phyloP scores from a whole-genome alignment of 441 rosid genomes.

The Syzygium syzygioides region DNA sequence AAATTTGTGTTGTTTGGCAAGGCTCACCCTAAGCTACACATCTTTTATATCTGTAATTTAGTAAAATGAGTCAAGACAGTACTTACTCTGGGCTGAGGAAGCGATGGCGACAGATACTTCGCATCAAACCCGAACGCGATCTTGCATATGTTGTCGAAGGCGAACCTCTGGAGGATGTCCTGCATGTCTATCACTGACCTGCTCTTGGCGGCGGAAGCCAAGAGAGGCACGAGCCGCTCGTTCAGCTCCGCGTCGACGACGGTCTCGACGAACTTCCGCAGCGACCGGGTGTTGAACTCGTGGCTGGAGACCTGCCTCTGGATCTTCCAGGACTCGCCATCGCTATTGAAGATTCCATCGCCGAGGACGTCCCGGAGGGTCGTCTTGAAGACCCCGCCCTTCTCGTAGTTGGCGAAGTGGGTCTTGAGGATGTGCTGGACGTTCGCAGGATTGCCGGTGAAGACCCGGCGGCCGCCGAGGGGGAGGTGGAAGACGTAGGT shows the following conservation, averaged over 20 bases:
- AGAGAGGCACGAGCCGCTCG: slow-evolving; percentile 40
- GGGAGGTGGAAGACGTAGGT: background rate
- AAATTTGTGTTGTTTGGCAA: background rate
- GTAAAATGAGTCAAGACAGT: background rate
- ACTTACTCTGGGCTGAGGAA: slow-evolving; percentile 9
- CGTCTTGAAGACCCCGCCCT: slow-evolving; percentile 21
- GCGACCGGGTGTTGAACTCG: slow-evolving; percentile 63
- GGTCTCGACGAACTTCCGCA: slow-evolving; percentile 45
- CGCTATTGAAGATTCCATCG: slow-evolving; percentile 52
- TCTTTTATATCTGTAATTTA: background rate
- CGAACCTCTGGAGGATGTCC: slow-evolving; percentile 58
- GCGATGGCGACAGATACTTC: slow-evolving; percentile 31
- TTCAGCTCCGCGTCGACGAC: slow-evolving; percentile 48
- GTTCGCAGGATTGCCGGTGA: slow-evolving; percentile 57
- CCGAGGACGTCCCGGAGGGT: slow-evolving; percentile 49
- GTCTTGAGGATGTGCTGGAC: slow-evolving; percentile 66
- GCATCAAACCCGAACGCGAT: slow-evolving; percentile 66
- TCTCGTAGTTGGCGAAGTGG: slow-evolving; percentile 40
- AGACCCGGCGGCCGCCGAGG: slow-evolving; percentile 19
- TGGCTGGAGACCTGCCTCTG: slow-evolving; percentile 62
- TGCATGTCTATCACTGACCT: slow-evolving; percentile 36
- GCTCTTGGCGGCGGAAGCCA: slow-evolving; percentile 20
- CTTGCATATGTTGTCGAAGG: slow-evolving; percentile 61
- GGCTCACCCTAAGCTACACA: background rate
- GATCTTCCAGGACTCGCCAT: slow-evolving; percentile 58